Conservation (phyloP, 2,329 filamentous ascomycete genomes). For the Fusarium musae region DNA sequence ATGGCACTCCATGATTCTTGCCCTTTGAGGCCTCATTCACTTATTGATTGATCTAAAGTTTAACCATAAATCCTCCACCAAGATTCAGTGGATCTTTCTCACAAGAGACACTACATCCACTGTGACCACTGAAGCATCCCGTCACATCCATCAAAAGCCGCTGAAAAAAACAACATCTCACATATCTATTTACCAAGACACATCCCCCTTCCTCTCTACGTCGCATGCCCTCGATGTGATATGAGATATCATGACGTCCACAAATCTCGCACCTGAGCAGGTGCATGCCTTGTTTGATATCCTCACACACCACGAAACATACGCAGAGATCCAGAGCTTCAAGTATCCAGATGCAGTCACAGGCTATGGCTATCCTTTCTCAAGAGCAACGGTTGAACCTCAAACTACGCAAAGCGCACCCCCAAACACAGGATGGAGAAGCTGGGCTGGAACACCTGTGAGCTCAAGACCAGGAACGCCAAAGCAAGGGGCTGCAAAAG, state of each 20-base stretch:
- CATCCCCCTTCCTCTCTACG: not conserved
- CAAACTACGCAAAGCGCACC: conserved; percentile 18
- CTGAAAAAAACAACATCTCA: not conserved
- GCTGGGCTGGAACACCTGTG: conserved; percentile 40
- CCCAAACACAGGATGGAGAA: conserved; percentile 29
- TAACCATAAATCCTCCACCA: not conserved
- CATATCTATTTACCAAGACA: not conserved
- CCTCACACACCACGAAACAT: conserved; percentile 68
- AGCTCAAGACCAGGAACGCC: conserved; percentile 44
- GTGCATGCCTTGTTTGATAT: conserved; percentile 68
- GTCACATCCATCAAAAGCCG: not conserved
- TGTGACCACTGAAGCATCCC: not conserved
- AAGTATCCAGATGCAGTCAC: conserved; percentile 72
- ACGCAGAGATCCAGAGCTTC: conserved; percentile 77
- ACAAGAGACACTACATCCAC: not conserved
- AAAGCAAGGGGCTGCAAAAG: conserved; percentile 35
- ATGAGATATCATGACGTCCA: conserved; percentile 37
- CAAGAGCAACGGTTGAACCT: conserved; percentile 32
- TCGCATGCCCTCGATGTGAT: conserved; percentile 20
- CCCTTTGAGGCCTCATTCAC: not conserved
- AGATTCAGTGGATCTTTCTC: not conserved
- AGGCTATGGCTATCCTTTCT: conserved; percentile 77
- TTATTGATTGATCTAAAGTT: not conserved
- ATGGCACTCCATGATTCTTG: not conserved
- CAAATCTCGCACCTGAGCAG: conserved; percentile 53